Conservation (phyloP, 2,329 filamentous ascomycete species). For the Fusarium coicis region DNA sequence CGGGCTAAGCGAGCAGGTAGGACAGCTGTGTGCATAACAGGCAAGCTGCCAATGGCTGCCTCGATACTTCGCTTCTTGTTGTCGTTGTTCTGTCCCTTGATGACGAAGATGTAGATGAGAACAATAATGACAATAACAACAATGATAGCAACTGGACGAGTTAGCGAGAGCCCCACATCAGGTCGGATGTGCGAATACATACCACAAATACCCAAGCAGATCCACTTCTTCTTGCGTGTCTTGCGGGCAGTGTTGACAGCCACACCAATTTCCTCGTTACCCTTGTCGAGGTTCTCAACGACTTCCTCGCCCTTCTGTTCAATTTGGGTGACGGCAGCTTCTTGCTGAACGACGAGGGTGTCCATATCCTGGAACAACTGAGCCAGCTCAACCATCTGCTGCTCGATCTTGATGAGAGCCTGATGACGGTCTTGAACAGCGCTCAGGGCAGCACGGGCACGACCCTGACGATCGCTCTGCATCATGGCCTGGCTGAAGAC, state of each 20-base stretch:
- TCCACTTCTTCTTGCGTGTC: slow-evolving; percentile 96
- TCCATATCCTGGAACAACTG: slow-evolving; percentile 93
- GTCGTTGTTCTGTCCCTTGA: slow-evolving; percentile 46
- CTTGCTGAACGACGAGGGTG: slow-evolving; percentile 85
- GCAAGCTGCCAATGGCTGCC: slow-evolving; percentile 33
- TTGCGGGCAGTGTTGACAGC: slow-evolving; percentile 84
- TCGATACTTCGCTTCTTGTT: slow-evolving; percentile 48
- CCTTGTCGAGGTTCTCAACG: slow-evolving; percentile 84
- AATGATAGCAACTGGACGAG: slow-evolving; percentile 60
- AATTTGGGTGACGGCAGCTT: slow-evolving; percentile 81
- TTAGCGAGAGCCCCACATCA: slow-evolving; percentile 39
- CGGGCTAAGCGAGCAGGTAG: slow-evolving; percentile 26
- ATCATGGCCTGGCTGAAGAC: slow-evolving; percentile 90
- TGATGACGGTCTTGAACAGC: slow-evolving; percentile 86
- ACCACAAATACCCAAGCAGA: slow-evolving; percentile 82
- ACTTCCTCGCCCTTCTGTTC: slow-evolving; percentile 90
- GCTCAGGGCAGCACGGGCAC: slow-evolving; percentile 80
- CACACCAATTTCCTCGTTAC: slow-evolving; percentile 83
- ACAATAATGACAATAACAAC: slow-evolving; percentile 63
- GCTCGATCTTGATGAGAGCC: slow-evolving; percentile 91
- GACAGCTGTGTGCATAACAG: slow-evolving; percentile 39
- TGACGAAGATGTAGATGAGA: slow-evolving; percentile 59
- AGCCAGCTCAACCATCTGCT: slow-evolving; percentile 86
- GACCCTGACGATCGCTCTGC: slow-evolving; percentile 81
- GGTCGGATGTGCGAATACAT: slow-evolving; percentile 44